phyloP scores from a whole-genome alignment of 2,329 filamentous ascomycete species.

The Sporothrix inflata region DNA sequence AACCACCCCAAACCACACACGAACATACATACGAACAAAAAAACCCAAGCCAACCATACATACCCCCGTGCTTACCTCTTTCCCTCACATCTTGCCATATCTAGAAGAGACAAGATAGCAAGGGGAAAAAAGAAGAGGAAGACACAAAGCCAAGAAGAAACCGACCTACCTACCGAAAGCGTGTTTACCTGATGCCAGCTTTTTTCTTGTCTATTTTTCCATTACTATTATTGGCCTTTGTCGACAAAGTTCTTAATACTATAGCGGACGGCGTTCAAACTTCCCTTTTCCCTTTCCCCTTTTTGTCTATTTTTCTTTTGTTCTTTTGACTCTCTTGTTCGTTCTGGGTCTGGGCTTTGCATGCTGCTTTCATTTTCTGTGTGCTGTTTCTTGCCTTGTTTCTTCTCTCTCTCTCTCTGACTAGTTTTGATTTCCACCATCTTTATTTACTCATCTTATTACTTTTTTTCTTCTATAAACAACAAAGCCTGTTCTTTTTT shows the following conservation, averaged over 20 bases:
- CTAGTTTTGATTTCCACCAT: background rate
- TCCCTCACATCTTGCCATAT: background rate
- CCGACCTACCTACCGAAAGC: background rate
- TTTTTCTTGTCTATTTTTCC: background rate
- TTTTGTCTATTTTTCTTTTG: background rate
- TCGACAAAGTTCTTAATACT: constrained; percentile 27
- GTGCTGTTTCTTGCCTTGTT: background rate
- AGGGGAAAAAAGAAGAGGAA: background rate
- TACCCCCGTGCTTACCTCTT: background rate
- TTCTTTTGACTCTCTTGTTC: background rate
- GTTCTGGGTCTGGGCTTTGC: background rate
- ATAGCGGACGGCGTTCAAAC: constrained; percentile 36
- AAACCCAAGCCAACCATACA: background rate
- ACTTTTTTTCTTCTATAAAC: constrained; percentile 7
- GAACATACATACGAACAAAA: constrained; percentile 17
- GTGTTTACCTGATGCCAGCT: background rate
- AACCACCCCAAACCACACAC: background rate
- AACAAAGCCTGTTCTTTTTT: constrained; percentile 10
- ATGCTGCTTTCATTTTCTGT: background rate
- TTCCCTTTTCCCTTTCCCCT: background rate
- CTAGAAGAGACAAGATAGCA: constrained; percentile 1
- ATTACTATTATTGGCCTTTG: background rate
- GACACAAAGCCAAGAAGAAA: background rate
- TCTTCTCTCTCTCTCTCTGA: background rate
- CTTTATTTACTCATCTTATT: constrained; percentile 11